These are phyloP conservation scores for Collybia nuda DNA, from an alignment of 768 basidiomycete species.

Conservation along the genomic window DNA sequence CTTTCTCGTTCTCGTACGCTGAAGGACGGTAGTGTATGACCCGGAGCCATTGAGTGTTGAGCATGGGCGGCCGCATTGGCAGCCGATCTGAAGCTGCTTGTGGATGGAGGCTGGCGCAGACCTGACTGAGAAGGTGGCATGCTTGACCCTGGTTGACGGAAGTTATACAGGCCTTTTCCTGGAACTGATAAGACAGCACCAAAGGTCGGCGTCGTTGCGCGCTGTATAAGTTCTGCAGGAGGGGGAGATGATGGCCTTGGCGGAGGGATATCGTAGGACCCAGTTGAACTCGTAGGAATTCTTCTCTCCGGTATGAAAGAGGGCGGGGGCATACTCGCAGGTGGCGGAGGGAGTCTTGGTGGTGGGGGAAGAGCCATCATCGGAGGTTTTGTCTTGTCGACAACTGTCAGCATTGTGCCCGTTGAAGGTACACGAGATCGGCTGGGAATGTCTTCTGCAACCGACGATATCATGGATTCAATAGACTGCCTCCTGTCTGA, in stretches of 20 bases:
- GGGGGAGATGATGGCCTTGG: conserved; percentile 92
- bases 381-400: conserved; percentile 82
- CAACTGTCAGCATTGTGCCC: conserved; percentile 42
- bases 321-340: conserved; percentile 72
- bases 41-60: conserved; percentile 38
- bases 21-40: conserved; percentile 47
- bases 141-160: conserved; percentile 70
- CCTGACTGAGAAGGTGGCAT: conserved; percentile 69
- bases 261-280: conserved; percentile 64
- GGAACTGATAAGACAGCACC: conserved; percentile 61
- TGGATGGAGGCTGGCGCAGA: conserved; percentile 73
- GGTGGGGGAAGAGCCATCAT: conserved; percentile 85
- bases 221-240: conserved; percentile 87
- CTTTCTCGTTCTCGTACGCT: conserved; percentile 51
- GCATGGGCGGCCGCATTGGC: conserved; percentile 58
- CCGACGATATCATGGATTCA: conserved; percentile 63
- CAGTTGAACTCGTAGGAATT: conserved; percentile 38
- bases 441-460: conserved; percentile 31
- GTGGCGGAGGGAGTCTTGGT: conserved; percentile 72
- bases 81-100: conserved; percentile 80
- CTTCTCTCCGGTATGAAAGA: conserved; percentile 73
- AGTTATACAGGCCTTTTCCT: conserved; percentile 41
- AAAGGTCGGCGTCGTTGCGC: conserved; percentile 85
- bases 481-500: conserved; percentile 71
- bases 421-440: conserved; percentile 68